phyloP scores from a whole-genome alignment of 805 yeast genomes.

The Hyphopichia homilentoma region DNA sequence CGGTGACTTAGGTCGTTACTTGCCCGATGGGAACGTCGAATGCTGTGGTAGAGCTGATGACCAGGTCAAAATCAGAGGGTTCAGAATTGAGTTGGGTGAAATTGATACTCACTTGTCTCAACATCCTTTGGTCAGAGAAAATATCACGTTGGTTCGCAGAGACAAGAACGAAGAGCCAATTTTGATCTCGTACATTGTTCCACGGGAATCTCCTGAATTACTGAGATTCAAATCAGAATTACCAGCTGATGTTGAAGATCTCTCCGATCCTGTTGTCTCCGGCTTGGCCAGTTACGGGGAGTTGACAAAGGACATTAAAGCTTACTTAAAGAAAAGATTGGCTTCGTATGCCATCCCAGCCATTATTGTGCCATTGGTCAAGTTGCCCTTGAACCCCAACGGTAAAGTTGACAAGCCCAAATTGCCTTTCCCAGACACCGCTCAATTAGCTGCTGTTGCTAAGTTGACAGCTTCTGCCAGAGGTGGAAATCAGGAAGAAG shows the following conservation, averaged over 20 bases:
- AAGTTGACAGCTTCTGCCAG: slow-evolving; percentile 36
- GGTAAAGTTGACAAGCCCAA: slow-evolving; percentile 98
- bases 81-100: slow-evolving; percentile 97
- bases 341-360: slow-evolving; percentile 95
- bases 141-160: slow-evolving; percentile 85
- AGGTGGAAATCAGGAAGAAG: slow-evolving; percentile 42
- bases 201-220: slow-evolving; percentile 49
- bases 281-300: slow-evolving; percentile 76
- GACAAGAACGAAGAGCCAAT: slow-evolving; percentile 92
- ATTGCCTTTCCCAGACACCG: slow-evolving; percentile 89
- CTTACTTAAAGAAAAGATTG: slow-evolving; percentile 79
- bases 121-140: slow-evolving; percentile 89
- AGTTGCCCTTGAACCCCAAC: slow-evolving; percentile 92
- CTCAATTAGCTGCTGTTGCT: slow-evolving; percentile 77
- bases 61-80: slow-evolving; percentile 97
- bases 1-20: slow-evolving; percentile 94
- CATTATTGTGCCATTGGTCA: slow-evolving; percentile 79
- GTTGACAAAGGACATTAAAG: slow-evolving; percentile 75
- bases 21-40: slow-evolving; percentile 97
- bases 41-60: slow-evolving; percentile 99
- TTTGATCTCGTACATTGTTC: slow-evolving; percentile 87
- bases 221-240: slow-evolving; percentile 48
- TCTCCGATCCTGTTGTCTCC: slow-evolving; percentile 63
- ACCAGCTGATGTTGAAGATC: slow-evolving; percentile 35
- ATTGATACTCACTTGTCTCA: slow-evolving; percentile 96